Evolutionary conservation across 345 rosid species (phyloP).

Genomic region (Jatropha curcas): DNA sequence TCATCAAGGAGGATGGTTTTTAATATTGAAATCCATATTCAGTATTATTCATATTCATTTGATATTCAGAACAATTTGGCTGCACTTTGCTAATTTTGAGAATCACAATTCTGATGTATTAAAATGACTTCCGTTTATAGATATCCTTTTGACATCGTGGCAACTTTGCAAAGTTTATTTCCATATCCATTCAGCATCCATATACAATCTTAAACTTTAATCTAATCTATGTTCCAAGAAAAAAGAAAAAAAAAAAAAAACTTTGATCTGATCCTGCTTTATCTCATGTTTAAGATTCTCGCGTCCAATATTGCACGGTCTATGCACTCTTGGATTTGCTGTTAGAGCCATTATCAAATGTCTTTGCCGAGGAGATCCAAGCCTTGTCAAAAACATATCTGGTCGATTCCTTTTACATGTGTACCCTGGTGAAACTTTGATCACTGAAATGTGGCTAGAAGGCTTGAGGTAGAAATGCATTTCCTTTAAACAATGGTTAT

Average conservation of each 20-base stretch:
- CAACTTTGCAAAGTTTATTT: neutral
- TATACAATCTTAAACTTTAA: neutral
- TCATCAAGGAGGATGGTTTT: too few relatives aligned
- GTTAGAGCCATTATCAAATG: constrained; percentile 76
- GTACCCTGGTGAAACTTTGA: constrained; percentile 79
- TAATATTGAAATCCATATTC: neutral
- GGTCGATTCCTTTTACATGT: constrained; percentile 79
- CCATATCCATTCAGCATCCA: neutral
- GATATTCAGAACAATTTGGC: neutral
- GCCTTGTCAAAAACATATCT: constrained; percentile 55
- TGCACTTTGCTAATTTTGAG: neutral
- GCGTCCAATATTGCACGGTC: constrained; percentile 83
- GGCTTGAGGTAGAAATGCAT: constrained; percentile 54
- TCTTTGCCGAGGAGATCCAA: constrained; percentile 69
- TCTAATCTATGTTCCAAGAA: neutral
- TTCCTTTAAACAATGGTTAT: neutral
- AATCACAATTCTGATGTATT: neutral
- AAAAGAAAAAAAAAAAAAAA: neutral
- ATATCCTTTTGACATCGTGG: neutral
- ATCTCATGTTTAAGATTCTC: constrained; percentile 49
- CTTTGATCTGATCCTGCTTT: constrained; percentile 28
- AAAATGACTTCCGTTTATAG: neutral
- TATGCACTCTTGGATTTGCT: constrained; percentile 83
- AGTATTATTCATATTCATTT: neutral
- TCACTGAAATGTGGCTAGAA: constrained; percentile 86